phyloP scores from a whole-genome alignment of 148 eudicot species.

The Rhododendron williamsianum region DNA sequence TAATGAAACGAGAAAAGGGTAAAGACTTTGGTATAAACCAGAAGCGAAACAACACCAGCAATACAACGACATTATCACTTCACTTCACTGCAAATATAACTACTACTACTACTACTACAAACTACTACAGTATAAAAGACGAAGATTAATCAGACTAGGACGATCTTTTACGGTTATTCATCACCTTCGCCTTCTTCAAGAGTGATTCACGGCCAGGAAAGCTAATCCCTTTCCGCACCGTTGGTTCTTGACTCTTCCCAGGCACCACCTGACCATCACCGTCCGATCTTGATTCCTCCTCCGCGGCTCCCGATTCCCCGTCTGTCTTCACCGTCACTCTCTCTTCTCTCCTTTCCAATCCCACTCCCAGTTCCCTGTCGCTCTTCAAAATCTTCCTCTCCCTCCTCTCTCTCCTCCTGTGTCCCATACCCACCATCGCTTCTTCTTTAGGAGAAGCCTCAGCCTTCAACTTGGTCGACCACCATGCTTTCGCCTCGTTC shows the following conservation, averaged over 20 bases:
- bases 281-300: neutral
- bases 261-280: neutral
- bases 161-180: slow-evolving; percentile 16
- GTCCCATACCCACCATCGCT: neutral
- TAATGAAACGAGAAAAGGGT: neutral
- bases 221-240: slow-evolving; percentile 18
- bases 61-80: neutral
- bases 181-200: slow-evolving; percentile 38
- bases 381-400: slow-evolving; percentile 21
- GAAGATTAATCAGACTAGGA: neutral
- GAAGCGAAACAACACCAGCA: neutral
- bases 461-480: neutral
- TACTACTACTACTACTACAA: neutral
- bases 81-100: neutral
- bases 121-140: neutral
- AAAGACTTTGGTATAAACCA: neutral
- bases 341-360: neutral
- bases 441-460: neutral
- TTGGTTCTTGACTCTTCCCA: neutral
- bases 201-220: slow-evolving; percentile 77
- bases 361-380: neutral
- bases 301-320: neutral
- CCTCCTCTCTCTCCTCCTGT: slow-evolving; percentile 25
- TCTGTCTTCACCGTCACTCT: slow-evolving; percentile 23
- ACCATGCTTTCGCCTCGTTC: neutral